These are phyloP conservation scores for Sphagnum contortum DNA, from an alignment of 225 moss, liverwort and hornwort species.

Conservation along the genomic window DNA sequence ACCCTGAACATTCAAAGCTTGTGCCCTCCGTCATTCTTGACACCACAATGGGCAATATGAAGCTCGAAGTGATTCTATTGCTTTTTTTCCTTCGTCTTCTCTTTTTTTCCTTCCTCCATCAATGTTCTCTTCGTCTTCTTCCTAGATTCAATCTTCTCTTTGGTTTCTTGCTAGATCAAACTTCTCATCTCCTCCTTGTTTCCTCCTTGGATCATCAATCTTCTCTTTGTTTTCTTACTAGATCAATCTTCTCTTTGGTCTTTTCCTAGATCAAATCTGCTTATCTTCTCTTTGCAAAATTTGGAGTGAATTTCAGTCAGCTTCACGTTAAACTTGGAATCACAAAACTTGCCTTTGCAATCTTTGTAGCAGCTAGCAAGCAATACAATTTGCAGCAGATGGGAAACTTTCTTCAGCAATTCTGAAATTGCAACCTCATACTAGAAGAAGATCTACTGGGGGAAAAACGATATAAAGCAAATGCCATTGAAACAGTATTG, in stretches of 20 bases:
- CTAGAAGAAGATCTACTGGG: no score
- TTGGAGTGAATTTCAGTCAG: background rate
- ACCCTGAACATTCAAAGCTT: conserved; percentile 24
- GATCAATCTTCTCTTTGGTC: background rate
- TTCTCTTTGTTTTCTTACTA: background rate
- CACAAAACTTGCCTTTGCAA: no score
- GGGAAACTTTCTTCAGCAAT: no score
- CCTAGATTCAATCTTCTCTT: background rate
- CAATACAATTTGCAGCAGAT: no score
- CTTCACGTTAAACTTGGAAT: background rate
- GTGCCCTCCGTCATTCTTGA: conserved; percentile 5
- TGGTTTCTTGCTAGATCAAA: background rate
- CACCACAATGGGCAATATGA: no score
- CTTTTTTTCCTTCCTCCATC: background rate
- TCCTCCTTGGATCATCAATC: background rate
- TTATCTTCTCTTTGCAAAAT: background rate
- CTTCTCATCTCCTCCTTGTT: background rate
- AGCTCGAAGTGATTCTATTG: no score
- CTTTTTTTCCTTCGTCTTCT: conserved; percentile 16
- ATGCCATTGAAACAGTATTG: no score
- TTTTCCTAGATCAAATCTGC: background rate
- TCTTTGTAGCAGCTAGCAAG: no score
- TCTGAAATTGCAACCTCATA: no score
- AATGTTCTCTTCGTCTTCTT: background rate
- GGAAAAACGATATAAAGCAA: no score